phyloP scores from a whole-genome alignment of 1,284 basidiomycete species.

The Phellopilus nigrolimitatus region DNA sequence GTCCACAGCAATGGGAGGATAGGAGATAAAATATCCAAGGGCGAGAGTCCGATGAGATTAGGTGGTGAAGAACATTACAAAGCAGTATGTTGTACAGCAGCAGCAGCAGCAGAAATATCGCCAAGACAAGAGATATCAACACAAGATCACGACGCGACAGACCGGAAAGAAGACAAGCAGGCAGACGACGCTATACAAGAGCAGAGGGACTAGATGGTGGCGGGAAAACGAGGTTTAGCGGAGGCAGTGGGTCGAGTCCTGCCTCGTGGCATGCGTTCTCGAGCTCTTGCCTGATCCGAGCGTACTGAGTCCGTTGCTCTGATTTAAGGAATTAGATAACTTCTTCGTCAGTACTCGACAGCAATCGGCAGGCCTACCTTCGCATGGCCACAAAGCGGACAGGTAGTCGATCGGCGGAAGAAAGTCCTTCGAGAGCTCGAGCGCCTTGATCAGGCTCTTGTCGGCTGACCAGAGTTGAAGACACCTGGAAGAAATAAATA shows the following conservation, averaged over 20 bases:
- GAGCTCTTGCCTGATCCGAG: conserved; percentile 6
- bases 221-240: conserved; percentile 12
- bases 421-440: conserved; percentile 61
- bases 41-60: no score
- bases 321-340: neutral
- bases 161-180: neutral
- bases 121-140: neutral
- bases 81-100: no score
- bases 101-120: neutral
- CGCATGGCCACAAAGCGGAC: conserved; percentile 62
- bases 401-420: conserved; percentile 62
- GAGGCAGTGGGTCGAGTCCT: conserved; percentile 12
- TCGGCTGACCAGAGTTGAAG: conserved; percentile 61
- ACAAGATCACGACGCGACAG: neutral
- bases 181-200: conserved; percentile 3
- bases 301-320: conserved; percentile 17
- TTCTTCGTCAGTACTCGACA: neutral
- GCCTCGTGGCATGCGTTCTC: conserved; percentile 10
- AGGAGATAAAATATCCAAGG: no score
- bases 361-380: conserved; percentile 37
- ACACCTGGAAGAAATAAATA: no score
- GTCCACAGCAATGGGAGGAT: no score
- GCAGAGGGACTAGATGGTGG: neutral
- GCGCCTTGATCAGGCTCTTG: conserved; percentile 51
- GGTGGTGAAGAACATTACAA: no score